phyloP scores from a whole-genome alignment of 306 rosid genomes.

The Macrotyloma uniflorum region DNA sequence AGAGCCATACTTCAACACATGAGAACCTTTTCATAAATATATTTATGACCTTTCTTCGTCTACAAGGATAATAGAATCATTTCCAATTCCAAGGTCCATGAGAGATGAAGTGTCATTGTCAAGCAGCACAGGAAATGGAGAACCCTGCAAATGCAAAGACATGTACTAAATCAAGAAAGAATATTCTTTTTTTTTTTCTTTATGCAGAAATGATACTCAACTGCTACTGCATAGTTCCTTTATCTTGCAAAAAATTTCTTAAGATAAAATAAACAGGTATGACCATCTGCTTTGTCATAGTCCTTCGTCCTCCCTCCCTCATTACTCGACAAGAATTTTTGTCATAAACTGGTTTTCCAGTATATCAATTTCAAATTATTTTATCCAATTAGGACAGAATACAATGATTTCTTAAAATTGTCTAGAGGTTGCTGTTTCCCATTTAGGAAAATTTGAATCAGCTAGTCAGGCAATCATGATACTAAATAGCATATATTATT shows the following conservation, averaged over 20 bases:
- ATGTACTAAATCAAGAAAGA: slow-evolving; percentile 25
- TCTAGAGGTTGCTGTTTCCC: background rate
- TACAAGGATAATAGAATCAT: slow-evolving; percentile 69
- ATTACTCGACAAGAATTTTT: background rate
- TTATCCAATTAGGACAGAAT: slow-evolving; percentile 13
- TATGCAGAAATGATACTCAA: background rate
- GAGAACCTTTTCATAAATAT: slow-evolving; percentile 1
- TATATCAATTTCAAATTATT: slow-evolving; percentile 7
- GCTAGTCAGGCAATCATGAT: slow-evolving; percentile 2
- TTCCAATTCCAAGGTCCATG: slow-evolving; percentile 73
- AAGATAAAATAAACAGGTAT: background rate
- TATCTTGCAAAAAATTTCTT: background rate
- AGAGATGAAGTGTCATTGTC: slow-evolving; percentile 78
- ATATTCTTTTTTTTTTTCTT: background rate
- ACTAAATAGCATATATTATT: slow-evolving; percentile 18
- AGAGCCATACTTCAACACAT: background rate
- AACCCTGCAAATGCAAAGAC: slow-evolving; percentile 60
- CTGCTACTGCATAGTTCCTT: background rate
- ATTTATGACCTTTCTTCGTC: slow-evolving; percentile 70
- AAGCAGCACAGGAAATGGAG: slow-evolving; percentile 75
- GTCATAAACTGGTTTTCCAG: slow-evolving; percentile 4
- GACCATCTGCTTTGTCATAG: background rate
- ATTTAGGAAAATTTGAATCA: slow-evolving; percentile 22
- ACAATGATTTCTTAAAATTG: slow-evolving; percentile 5
- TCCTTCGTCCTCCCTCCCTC: background rate